A percentile compares a stretch with the other conserved stretches of the same genome.
Conservation (phyloP, 2,329 filamentous ascomycete genomes). For the Fusarium nodosum region DNA sequence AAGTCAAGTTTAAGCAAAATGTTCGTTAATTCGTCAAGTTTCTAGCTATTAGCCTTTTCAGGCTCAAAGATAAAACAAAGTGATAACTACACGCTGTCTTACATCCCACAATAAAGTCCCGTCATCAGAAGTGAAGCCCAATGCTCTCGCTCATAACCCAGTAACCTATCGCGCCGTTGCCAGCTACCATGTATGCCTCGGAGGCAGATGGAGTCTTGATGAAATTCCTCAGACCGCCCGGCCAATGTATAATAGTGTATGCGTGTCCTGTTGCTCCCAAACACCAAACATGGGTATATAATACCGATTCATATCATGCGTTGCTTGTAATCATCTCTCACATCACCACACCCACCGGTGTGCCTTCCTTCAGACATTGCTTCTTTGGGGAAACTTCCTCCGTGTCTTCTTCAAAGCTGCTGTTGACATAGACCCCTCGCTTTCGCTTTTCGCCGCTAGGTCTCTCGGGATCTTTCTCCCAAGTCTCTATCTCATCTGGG, state of each 20-base stretch:
- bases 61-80: conserved; percentile 22
- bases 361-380: conserved; percentile 51
- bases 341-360: conserved; percentile 51
- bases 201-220: conserved; percentile 43
- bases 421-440: conserved; percentile 56
- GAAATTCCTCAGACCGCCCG: conserved; percentile 27
- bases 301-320: conserved; percentile 17
- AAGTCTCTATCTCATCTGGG: conserved; percentile 60
- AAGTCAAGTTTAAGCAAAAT: conserved; percentile 1
- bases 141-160: conserved; percentile 22
- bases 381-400: conserved; percentile 54
- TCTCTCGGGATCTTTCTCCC: conserved; percentile 58
- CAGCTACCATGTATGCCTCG: conserved; percentile 34
- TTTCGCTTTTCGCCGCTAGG: conserved; percentile 52
- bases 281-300: conserved; percentile 30
- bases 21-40: conserved; percentile 37
- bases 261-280: conserved; percentile 30
- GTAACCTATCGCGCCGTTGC: conserved; percentile 35
- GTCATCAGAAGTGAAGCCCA: conserved; percentile 19
- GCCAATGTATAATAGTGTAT: conserved; percentile 27
- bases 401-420: conserved; percentile 58
- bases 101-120: conserved; percentile 2
- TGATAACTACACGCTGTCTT: conserved; percentile 29
- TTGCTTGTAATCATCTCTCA: conserved; percentile 32
- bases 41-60: not conserved